Base-by-base conservation (phyloP, 2,329 filamentous ascomycete species). In the Pseudopithomyces maydicus region DNA sequence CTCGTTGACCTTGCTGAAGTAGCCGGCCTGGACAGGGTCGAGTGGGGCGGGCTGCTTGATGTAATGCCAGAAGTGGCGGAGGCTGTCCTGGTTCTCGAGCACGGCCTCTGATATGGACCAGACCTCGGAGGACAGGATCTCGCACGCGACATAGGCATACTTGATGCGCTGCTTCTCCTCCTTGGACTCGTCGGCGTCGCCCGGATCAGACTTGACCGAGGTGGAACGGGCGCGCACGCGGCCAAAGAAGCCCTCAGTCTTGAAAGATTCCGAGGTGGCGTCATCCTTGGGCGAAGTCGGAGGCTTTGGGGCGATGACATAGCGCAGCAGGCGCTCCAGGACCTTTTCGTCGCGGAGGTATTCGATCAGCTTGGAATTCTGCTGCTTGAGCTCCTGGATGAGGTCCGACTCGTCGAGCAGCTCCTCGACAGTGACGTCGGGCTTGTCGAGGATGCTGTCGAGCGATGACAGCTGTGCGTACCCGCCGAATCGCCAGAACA, bases 401-500 rank as follows among this genome's bases (percentile, higher is more conserved):
- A 98, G 81, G 75, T 99, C 95, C 72, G 90, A 90, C 83, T 99
- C 95, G 77, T 98, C 93, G 62, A 99, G 87, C 58, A 99, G 84
- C 75, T 98, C 94, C 79, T 99, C 95, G 65, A 98, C 89, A 51
- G 91, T 92, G 75, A 97, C 93, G 79, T 97, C 91, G 68, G 86
- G 88, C 79, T 97, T 97, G 76, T 99, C 95, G 76, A 99, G 92
- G 73, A 99, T 91, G 68, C 89, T 92, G 79, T 98, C 95, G 79
- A 99, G 92, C 74, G 93, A 90, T 71, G 94, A 97, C 80, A 97
- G 90, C 84, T 92, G 96, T 84, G 93, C 91, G 85, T 98, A 98
- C 74, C 92, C 92, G 85, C 95, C 94, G 85, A 98, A 99, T 81
- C 94, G 90, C 95, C 95, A 99, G 81, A 99, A 99, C 95, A 99